Base-by-base conservation (phyloP, 768 basidiomycete genomes). In the Pleurotus giganteus region DNA sequence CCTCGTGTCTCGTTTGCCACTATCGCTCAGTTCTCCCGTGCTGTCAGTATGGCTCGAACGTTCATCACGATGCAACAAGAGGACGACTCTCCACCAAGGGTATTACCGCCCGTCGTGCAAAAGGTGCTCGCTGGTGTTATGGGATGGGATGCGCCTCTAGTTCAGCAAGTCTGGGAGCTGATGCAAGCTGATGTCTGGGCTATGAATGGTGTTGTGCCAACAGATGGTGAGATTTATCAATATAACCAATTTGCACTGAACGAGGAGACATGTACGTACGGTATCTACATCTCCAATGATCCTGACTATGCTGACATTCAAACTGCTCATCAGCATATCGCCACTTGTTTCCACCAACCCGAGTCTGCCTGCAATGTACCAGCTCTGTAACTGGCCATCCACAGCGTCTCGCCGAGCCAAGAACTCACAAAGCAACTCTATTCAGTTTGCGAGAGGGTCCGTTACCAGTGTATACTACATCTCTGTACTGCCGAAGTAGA, bases 391-490 rank as follows among this genome's bases (percentile, higher is more conserved):
- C 23, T 24, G 24, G 24, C 26, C 2, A 4, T 17, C 19, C 24
- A 12, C 2, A 24, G 3, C 9, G 15, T 11, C 45, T 47, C 11
- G 24, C 23, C 9, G 45, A 47, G 11, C 45, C 45, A 23, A 47
- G 12, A 23, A 2, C 4, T 17, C 26, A 61, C 41, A 57, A 60
- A 37, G 63, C 59, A 8, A 60, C 60, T 2, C 55, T 66, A 8
- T 63, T 57, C 42, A 67, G 63, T 0, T 44, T 66, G n/a, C 21
- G 57, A 17, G 27, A 59, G 32, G 64, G 68, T 19, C 52, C 61
- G 1, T 45, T 67, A 13, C 65, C 64, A 5, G 56, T 63, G 3
- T 64, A 65, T 49, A 60, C 61, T 1, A 61, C 61, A 2, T 65
- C 62, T 13, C 55, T 64, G 1, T 68, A 69, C 56, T 69, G 68